phyloP scores from a whole-genome alignment of 768 basidiomycete species.

The Clavulina sp. region DNA sequence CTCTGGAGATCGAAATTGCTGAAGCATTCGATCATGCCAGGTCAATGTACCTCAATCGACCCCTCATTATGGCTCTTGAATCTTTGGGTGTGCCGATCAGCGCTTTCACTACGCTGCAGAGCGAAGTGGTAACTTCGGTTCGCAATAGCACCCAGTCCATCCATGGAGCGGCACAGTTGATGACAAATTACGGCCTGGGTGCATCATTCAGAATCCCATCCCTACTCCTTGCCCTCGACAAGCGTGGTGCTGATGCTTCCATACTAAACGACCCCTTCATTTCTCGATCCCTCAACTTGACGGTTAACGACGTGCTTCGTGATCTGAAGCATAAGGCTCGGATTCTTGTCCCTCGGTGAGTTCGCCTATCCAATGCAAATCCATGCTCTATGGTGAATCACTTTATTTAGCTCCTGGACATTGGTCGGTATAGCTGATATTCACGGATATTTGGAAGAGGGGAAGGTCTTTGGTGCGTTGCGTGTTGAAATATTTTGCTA shows the following conservation, averaged over 20 bases:
- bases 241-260: conserved; percentile 25
- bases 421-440: conserved; percentile 58
- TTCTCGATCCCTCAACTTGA: conserved; percentile 32
- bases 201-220: conserved; percentile 38
- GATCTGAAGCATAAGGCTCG: conserved; percentile 48
- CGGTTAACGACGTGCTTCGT: conserved; percentile 44
- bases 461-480: conserved; percentile 42
- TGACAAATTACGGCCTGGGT: conserved; percentile 42
- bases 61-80: conserved; percentile 47
- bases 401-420: conserved; percentile 45
- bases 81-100: conserved; percentile 35
- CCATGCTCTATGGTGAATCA: no score
- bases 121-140: conserved; percentile 32
- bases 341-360: conserved; percentile 46
- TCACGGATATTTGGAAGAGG: conserved; percentile 32
- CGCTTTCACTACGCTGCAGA: conserved; percentile 37
- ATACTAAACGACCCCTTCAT: conserved; percentile 36
- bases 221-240: conserved; percentile 31
- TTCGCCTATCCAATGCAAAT: no score
- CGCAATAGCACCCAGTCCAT: conserved; percentile 27
- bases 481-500: no score
- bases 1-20: conserved; percentile 41
- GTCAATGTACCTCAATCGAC: conserved; percentile 17
- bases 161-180: conserved; percentile 27
- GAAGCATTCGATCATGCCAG: conserved; percentile 41